Evolutionary conservation across 768 basidiomycete genomes (phyloP).

Genomic region (Pisolithus sp.): DNA sequence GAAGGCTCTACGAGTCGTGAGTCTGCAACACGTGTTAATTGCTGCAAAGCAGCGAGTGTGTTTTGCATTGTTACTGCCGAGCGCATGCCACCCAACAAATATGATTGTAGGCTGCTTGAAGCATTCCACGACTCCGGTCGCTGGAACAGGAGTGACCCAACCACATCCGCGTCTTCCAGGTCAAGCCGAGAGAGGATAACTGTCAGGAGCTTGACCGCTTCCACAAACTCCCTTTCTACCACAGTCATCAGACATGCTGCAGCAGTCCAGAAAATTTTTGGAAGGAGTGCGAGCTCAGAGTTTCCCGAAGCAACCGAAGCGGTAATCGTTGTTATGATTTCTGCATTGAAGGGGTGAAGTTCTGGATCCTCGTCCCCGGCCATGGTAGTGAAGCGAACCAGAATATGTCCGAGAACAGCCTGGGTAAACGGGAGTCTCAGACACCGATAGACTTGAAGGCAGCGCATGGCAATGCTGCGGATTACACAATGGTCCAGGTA

Average conservation of each 20-base stretch:
- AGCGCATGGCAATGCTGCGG: conserved; percentile 78
- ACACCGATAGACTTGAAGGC: conserved; percentile 83
- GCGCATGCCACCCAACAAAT: conserved; percentile 70
- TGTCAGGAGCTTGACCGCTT: conserved; percentile 60
- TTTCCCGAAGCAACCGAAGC: conserved; percentile 51
- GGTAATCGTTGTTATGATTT: conserved; percentile 72
- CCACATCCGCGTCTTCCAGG: conserved; percentile 58
- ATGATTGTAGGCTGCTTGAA: conserved; percentile 56
- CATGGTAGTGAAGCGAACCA: conserved; percentile 80
- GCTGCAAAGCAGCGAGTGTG: conserved; percentile 65
- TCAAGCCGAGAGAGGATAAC: conserved; percentile 62
- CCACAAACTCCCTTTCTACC: conserved; percentile 71
- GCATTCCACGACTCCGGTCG: conserved; percentile 70
- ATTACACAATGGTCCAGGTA: conserved; percentile 90
- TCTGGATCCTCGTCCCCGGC: conserved; percentile 71
- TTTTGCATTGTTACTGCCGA: conserved; percentile 63
- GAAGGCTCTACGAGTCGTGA: conserved; percentile 64
- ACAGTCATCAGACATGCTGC: conserved; percentile 78
- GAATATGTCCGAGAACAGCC: conserved; percentile 66
- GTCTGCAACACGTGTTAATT: conserved; percentile 54
- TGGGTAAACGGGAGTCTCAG: conserved; percentile 67
- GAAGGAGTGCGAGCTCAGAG: conserved; percentile 55
- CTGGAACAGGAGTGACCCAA: conserved; percentile 63
- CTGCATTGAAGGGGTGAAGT: conserved; percentile 76
- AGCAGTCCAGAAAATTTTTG: conserved; percentile 85